Evolutionary conservation across 441 rosid species (phyloP), one percentile per base, ranked within the genome.

Genomic region (Manihot esculenta): DNA sequence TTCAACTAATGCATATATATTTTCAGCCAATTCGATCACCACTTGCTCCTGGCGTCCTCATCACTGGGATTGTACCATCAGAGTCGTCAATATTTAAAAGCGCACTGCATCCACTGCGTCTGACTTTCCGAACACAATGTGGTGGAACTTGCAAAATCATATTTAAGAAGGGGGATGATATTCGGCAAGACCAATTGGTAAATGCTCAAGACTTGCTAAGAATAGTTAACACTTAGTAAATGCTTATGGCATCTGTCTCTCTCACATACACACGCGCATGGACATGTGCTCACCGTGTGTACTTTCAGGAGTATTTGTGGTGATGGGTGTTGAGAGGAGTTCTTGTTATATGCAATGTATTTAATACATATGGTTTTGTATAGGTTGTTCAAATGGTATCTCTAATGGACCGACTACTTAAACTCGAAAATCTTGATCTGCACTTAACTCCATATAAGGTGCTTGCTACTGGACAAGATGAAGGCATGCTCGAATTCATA

Each of bases 341-440:
- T 21, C 45, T 64, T 75, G 63, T 51, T 65, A 68, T 67, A 57
- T 42, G 41, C 69, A 27, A 63, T 77, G 55, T 41, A 15, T 65
- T 73, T 35, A 30, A 30, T 30, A 49, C 48, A 67, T 76, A 57
- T 80, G 63, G 70, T 74, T 47, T 78, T 72, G 62, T 80, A 10
- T 77, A 95, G 98, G 98, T 95, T 83, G 88, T 95, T 74, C 99
- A 93, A 88, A 91, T 95, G 98, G 99, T 95, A 55, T 95, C 92
- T 73, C 97, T 95, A 55, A 93, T 95, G 99, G 99, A 95, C 87
- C 90, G 98, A 59, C 80, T 93, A 74, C 97, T 95, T 66, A 93
- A 95, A 86, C 84, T 90, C 74, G 99, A 95, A 81, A 93, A 95
- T 82, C 93, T 95, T 71, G 98, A 95, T 80, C 80, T 95, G 73